Base-by-base conservation (phyloP, 75 land plant species). In the Chamaecyparis obtusa region DNA sequence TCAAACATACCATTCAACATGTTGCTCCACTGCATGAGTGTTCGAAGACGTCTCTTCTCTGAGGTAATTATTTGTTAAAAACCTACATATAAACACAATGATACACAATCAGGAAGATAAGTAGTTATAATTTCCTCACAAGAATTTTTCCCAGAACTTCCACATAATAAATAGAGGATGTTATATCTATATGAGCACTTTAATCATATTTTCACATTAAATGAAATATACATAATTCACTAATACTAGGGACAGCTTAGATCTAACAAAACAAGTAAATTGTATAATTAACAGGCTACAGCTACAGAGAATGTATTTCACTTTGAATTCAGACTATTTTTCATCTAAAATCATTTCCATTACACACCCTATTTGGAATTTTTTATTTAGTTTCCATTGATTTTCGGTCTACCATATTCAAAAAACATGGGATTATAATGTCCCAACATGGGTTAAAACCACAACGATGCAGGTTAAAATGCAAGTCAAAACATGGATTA, bases 11-110 rank as follows among this genome's bases (percentile, higher is more conserved):
- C 99, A 97, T 94, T 97, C 99, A 85, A 97, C 97, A 43, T 91
- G 93, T 87, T 97, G 98, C 87, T 97, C 99, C 57, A 97, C 98
- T 5, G 94, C 98, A 92, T 97, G 96, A 85, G 95, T 97, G 87
- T 93, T 94, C 41, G 95, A 91, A 79, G 93, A 89, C 41, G 79
- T 67, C 87, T 96, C 98, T 87, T 97, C 96, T 60, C 95, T 93
- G 78, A 97, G 93, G 87, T 97, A 97, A 77, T 92, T 72, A 84
- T 97, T 97, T 17, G 96, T 93, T 72, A 97, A 48, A 90, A 95
- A 95, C 99, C 99, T 97, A 90, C 55, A 95, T 14, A 35, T 72
- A 79, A 87, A 56, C 9, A 27, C 14, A 83, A 44, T 49, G 15
- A 72, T 36, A 33, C 24, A 81, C 49, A 81, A 46, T 27, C 46